These are phyloP conservation scores for Alternaria burnsii DNA, from an alignment of 2,329 filamentous ascomycete genomes.

Conservation along the genomic window DNA sequence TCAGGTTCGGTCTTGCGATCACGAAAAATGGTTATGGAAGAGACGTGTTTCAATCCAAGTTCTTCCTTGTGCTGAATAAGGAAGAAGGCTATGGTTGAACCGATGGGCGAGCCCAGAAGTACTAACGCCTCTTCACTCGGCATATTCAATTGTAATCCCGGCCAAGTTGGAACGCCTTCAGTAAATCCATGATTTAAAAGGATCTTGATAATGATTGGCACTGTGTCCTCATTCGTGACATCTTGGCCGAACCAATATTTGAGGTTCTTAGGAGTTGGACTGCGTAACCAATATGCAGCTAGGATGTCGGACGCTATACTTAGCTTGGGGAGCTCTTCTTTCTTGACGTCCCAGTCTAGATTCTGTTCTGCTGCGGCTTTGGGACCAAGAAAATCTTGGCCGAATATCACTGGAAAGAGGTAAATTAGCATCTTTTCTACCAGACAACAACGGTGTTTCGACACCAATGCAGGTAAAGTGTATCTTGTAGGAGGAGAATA, in stretches of 20 bases:
- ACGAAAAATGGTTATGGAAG: background rate
- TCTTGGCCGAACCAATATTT: background rate
- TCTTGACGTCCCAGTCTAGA: background rate
- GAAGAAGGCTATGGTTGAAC: background rate
- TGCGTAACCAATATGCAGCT: conserved; percentile 4
- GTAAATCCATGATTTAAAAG: background rate
- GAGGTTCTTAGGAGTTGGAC: background rate
- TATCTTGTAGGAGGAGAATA: background rate
- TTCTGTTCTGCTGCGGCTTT: background rate
- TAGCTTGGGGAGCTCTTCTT: background rate
- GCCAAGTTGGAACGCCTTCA: background rate
- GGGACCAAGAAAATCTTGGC: background rate
- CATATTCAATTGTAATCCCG: background rate
- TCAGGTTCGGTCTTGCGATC: background rate
- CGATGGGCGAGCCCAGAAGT: background rate
- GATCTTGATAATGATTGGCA: background rate
- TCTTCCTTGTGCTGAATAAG: background rate
- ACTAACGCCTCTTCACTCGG: background rate
- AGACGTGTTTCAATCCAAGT: background rate
- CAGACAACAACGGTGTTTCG: accelerated
- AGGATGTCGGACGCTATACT: background rate
- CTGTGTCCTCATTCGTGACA: background rate
- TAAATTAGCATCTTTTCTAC: background rate
- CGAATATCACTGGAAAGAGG: background rate
- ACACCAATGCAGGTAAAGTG: background rate